Percentiles rank a stretch among this genome's conserved stretches.
Evolutionary conservation across 2,329 filamentous ascomycete genomes (phyloP).

Genomic region (Aureobasidium sp.): DNA sequence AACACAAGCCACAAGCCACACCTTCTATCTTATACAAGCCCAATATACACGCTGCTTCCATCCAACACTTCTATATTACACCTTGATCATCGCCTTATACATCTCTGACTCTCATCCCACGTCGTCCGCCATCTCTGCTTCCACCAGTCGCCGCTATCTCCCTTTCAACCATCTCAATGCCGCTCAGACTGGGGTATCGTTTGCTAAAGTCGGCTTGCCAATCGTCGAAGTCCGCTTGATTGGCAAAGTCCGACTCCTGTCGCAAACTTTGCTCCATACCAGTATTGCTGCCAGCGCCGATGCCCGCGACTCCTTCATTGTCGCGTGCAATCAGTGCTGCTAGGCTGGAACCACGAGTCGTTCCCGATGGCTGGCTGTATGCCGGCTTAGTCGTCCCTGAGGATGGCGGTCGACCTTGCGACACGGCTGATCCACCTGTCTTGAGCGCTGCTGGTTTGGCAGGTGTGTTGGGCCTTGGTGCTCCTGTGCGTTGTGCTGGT

Average conservation of each 20-base stretch:
- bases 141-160: conserved; percentile 20
- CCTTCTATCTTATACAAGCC: background rate
- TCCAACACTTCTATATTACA: background rate
- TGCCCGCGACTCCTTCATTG: conserved; percentile 30
- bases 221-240: conserved; percentile 29
- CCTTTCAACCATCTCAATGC: conserved; percentile 78
- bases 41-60: background rate
- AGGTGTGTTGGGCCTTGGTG: conserved; percentile 47
- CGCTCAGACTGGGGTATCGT: conserved; percentile 75
- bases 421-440: conserved; percentile 33
- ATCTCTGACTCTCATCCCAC: conserved; percentile 17
- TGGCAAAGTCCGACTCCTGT: background rate
- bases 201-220: conserved; percentile 69
- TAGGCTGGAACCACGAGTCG: conserved; percentile 19
- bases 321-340: conserved; percentile 33
- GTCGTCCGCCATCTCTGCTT: conserved; percentile 1
- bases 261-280: conserved; percentile 4
- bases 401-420: conserved; percentile 3
- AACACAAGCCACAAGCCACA: background rate
- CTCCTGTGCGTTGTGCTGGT: conserved; percentile 16
- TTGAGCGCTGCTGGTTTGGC: conserved; percentile 56
- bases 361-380: conserved; percentile 31
- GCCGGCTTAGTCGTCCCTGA: conserved; percentile 19
- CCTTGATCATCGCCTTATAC: background rate
- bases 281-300: conserved; percentile 20